Conservation (phyloP, 306 rosid genomes). For the Notholithocarpus densiflorus region DNA sequence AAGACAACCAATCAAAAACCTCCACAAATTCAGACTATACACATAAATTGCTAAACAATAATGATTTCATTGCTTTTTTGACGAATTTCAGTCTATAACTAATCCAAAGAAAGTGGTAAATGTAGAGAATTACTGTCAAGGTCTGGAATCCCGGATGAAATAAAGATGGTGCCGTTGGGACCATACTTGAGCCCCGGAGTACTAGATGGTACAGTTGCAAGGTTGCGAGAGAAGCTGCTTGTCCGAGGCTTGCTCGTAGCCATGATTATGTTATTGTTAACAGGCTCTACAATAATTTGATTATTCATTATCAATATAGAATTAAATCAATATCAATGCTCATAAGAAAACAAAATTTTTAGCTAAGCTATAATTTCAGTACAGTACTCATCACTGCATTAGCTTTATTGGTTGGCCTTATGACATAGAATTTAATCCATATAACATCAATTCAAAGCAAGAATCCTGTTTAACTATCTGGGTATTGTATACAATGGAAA, state of each 20-base stretch:
- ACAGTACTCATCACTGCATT: neutral
- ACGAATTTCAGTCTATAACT: neutral
- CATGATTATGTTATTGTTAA: slow-evolving; percentile 44
- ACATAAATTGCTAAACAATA: neutral
- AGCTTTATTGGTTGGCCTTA: no score
- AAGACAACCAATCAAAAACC: neutral
- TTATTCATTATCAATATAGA: neutral
- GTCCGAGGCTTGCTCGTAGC: slow-evolving; percentile 45
- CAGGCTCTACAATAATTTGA: slow-evolving; percentile 20
- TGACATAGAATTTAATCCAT: no score
- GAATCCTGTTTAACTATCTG: no score
- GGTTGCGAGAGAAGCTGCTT: slow-evolving; percentile 81
- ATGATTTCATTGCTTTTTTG: neutral
- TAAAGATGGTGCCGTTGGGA: slow-evolving; percentile 67
- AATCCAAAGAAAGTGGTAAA: slow-evolving; percentile 2
- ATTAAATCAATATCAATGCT: neutral
- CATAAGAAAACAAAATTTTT: neutral
- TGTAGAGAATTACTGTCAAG: slow-evolving; percentile 65
- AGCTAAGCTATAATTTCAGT: neutral
- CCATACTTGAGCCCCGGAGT: slow-evolving; percentile 68
- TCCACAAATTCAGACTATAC: slow-evolving; percentile 1
- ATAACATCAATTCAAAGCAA: no score
- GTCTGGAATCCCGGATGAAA: slow-evolving; percentile 78
- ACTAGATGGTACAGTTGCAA: slow-evolving; percentile 38
- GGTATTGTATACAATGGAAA: no score